These are phyloP conservation scores for Colletotrichum australisinense DNA, from an alignment of 2,329 filamentous ascomycete species.

Conservation along the genomic window DNA sequence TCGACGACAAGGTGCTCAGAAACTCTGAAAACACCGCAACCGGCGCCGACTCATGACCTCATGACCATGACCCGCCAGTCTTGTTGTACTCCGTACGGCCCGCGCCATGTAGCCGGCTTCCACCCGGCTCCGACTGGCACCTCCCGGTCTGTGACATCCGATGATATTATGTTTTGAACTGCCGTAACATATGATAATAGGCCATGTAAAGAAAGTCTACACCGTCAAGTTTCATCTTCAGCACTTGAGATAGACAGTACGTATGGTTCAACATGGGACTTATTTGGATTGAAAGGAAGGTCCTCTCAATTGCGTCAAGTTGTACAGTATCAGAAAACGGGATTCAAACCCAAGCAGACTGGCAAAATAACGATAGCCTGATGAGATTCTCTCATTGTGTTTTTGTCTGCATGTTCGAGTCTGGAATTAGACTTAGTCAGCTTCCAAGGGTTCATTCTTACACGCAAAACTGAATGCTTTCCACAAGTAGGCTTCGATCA, in stretches of 20 bases:
- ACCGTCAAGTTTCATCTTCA: too few species aligned
- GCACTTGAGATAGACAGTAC: too few species aligned
- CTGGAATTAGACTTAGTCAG: not conserved
- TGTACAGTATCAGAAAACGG: too few species aligned
- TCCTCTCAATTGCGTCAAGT: too few species aligned
- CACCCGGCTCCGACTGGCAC: conserved; percentile 24
- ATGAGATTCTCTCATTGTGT: not conserved
- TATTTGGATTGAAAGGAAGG: too few species aligned
- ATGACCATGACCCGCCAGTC: conserved; percentile 18
- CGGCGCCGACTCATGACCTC: conserved; percentile 26
- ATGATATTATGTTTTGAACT: not conserved
- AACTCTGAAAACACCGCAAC: not conserved
- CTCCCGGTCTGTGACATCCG: conserved; percentile 2
- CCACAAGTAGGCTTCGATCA: not conserved
- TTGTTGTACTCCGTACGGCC: conserved; percentile 4
- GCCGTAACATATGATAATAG: not conserved
- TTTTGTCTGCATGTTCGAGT: not conserved
- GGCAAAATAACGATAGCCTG: not conserved
- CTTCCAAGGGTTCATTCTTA: not conserved
- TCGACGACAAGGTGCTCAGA: not conserved
- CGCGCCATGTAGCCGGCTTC: conserved; percentile 18
- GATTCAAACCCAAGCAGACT: not conserved
- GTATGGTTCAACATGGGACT: too few species aligned
- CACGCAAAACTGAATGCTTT: not conserved
- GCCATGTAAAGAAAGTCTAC: not conserved